Evolutionary conservation across 2,329 filamentous ascomycete genomes (phyloP).

Genomic region (Trichoderma koningiopsis): DNA sequence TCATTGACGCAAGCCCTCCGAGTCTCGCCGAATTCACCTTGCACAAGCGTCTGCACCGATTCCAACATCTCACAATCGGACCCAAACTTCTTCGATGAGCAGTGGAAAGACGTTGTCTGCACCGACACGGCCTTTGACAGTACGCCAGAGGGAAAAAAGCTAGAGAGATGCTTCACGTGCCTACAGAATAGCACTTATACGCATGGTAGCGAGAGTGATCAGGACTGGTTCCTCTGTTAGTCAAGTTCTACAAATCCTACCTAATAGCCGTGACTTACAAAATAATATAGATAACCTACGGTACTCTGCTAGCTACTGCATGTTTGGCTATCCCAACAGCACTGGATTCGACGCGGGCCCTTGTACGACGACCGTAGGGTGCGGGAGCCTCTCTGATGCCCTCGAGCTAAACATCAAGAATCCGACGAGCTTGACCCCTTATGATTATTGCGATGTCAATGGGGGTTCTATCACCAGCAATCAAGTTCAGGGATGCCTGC

Average conservation of each 20-base stretch:
- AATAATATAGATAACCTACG: constrained; percentile 52
- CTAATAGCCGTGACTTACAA: neutral
- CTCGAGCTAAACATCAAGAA: constrained; percentile 46
- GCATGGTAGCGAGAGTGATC: constrained; percentile 53
- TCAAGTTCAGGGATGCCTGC: constrained; percentile 45
- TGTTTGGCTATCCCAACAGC: constrained; percentile 55
- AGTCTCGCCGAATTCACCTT: constrained; percentile 58
- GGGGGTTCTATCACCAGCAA: constrained; percentile 39
- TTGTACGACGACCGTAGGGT: constrained; percentile 55
- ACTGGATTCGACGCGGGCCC: constrained; percentile 48
- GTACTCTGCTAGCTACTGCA: constrained; percentile 54
- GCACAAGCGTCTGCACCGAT: constrained; percentile 53
- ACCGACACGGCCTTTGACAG: constrained; percentile 47
- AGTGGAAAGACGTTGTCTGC: constrained; percentile 51
- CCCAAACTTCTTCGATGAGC: constrained; percentile 50
- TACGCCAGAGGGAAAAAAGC: constrained; percentile 46
- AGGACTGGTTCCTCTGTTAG: constrained; percentile 60
- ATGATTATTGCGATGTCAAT: constrained; percentile 51
- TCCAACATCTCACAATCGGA: constrained; percentile 47
- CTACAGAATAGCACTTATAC: constrained; percentile 54
- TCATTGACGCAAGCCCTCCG: constrained; percentile 46
- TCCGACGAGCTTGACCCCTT: constrained; percentile 40
- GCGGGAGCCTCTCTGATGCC: constrained; percentile 47
- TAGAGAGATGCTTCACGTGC: constrained; percentile 54
- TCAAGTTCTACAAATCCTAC: constrained; percentile 6